These are phyloP conservation scores for Tolypocladium pustulatum DNA, from an alignment of 2,329 filamentous ascomycete genomes.

Conservation along the genomic window DNA sequence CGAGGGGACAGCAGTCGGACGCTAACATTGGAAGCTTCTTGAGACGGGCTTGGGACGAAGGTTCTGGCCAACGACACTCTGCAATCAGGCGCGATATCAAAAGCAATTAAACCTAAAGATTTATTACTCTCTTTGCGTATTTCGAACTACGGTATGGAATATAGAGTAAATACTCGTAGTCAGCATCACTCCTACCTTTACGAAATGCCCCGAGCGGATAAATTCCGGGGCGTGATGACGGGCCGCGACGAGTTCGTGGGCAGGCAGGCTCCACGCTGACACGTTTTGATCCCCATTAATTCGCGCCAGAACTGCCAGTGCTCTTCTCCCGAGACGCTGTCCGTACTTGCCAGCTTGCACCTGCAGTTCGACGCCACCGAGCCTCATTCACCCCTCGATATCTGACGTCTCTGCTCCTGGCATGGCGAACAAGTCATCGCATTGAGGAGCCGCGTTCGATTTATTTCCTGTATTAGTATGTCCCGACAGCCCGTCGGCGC, in stretches of 20 bases:
- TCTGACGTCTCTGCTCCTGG: conserved; percentile 1
- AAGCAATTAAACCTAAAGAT: too few relatives aligned
- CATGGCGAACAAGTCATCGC: conserved; percentile 9
- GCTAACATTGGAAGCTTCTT: too few relatives aligned
- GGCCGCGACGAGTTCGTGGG: neutral
- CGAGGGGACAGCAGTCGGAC: too few relatives aligned
- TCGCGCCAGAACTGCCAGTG: neutral
- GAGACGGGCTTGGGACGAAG: too few relatives aligned
- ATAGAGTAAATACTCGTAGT: too few relatives aligned
- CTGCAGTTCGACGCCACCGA: conserved; percentile 7
- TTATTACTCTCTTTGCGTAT: too few relatives aligned
- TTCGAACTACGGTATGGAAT: too few relatives aligned
- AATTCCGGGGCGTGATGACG: neutral
- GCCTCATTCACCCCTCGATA: neutral
- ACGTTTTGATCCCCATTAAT: neutral
- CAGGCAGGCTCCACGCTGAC: neutral
- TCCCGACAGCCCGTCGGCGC: neutral
- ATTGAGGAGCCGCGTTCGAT: conserved; percentile 6
- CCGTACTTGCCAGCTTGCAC: conserved; percentile 17
- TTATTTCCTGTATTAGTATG: conserved; percentile 8
- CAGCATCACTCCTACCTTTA: too few relatives aligned
- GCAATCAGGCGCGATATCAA: too few relatives aligned
- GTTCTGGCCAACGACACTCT: too few relatives aligned
- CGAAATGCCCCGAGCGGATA: neutral
- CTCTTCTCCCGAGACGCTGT: neutral